Base-by-base conservation (phyloP, 371 early-diverging fungal species). In the Mucor irregularis region DNA sequence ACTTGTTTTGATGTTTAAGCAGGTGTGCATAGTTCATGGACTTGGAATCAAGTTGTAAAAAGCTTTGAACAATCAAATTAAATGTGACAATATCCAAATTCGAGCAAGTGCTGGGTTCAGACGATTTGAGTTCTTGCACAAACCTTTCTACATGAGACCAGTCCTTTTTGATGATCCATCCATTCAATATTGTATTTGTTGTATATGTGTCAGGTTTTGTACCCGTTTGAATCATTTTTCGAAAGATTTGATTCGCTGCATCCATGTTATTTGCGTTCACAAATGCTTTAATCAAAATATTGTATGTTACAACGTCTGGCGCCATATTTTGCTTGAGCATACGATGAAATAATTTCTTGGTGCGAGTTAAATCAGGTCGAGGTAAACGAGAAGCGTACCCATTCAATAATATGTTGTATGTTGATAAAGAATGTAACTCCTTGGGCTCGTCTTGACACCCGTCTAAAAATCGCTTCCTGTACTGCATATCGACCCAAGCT, bases 241-340 rank as follows among this genome's bases (percentile, higher is more conserved):
- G 28, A 28, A 66, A 68, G 10, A 71, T 58, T 21, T 73, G 61
- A 25, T 57, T 46, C 0, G 76, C 76, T 9, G 71, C 60, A 1
- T 73, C 59, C 39, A 86, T 71, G 43, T 91, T 83, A 43, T 69
- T 76, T 4, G 73, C 64, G 51, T 78, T 74, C 3, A 88, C 81
- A 67, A 90, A 89, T 0, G 91, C 89, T 61, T 85, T 84, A 34
- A 95, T 71, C 29, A 96, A 50, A 0, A 87, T 88, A 61, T 90
- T 91, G 78, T 88, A 94, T 0, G 94, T 93, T 42, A 80, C 67
- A 9, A 73, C 59, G 57, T 90, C 85, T 1, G 94, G 93, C 26
- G 64, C 60, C 52, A 91, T 82, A 10, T 92, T 91, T 24, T 56
- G 55, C 0, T 53, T 35, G 2, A 78, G 35, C 29, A 78, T 37